These are phyloP conservation scores for Discostella stelligera DNA, from an alignment of 352 stramenopile species.

Conservation along the genomic window DNA sequence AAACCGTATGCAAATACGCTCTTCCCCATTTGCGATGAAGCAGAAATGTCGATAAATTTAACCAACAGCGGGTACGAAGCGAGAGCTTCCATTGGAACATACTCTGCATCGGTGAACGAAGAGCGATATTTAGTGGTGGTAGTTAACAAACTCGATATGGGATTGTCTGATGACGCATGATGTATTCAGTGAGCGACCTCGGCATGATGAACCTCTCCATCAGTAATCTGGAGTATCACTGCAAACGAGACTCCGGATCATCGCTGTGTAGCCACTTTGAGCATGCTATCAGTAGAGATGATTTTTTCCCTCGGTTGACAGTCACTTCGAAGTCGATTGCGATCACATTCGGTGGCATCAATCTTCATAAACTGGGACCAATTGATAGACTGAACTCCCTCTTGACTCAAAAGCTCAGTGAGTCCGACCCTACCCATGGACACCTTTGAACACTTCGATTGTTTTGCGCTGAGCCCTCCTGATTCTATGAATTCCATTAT, in stretches of 20 bases:
- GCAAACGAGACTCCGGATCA: too few relatives aligned
- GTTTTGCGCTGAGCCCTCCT: background rate
- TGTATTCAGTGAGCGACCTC: too few relatives aligned
- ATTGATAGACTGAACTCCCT: constrained; percentile 44
- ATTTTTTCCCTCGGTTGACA: constrained; percentile 78
- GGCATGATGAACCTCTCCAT: too few relatives aligned
- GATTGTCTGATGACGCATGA: too few relatives aligned
- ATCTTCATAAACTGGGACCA: constrained; percentile 72
- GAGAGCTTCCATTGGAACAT: constrained; percentile 11
- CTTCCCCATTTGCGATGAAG: constrained; percentile 33
- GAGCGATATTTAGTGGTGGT: constrained; percentile 44
- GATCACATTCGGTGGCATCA: constrained; percentile 51
- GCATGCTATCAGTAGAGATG: constrained; percentile 55
- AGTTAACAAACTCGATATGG: background rate
- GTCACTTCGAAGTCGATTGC: constrained; percentile 45
- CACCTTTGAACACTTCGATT: background rate
- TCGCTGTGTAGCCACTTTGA: constrained; percentile 39
- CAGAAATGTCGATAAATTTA: constrained; percentile 18
- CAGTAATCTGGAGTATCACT: too few relatives aligned
- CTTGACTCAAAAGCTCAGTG: constrained; percentile 42
- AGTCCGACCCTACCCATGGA: constrained; percentile 33
- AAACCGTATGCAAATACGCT: constrained; percentile 24
- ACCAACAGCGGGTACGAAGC: constrained; percentile 26
- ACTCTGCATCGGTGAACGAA: constrained; percentile 38
- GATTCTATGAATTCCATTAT: constrained; percentile 88